phyloP scores from a whole-genome alignment of 2,329 filamentous ascomycete genomes.

The Aspergillus novofumigatus region DNA sequence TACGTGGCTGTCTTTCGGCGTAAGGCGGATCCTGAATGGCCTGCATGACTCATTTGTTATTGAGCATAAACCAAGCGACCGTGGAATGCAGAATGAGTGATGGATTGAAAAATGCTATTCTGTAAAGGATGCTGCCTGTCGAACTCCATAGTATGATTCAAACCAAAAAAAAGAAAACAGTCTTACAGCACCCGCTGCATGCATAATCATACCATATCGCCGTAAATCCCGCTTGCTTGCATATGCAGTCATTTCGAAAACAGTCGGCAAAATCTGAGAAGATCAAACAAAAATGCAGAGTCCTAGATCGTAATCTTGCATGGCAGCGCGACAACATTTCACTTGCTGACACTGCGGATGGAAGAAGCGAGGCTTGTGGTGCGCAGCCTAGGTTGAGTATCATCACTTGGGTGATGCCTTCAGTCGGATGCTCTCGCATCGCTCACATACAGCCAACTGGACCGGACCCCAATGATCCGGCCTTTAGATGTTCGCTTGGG shows the following conservation, averaged over 20 bases:
- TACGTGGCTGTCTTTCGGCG: slow-evolving; percentile 86
- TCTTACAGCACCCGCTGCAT: background rate
- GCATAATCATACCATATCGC: background rate
- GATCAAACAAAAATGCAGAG: background rate
- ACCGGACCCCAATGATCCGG: slow-evolving; percentile 45
- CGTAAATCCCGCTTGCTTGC: background rate
- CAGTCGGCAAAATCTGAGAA: background rate
- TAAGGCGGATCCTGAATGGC: slow-evolving; percentile 73
- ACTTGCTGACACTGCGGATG: background rate
- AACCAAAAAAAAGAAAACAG: background rate
- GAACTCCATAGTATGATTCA: background rate
- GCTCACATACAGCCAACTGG: slow-evolving; percentile 59
- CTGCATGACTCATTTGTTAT: slow-evolving; percentile 13
- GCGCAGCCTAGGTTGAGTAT: slow-evolving; percentile 12
- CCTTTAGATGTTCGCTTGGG: slow-evolving; percentile 43
- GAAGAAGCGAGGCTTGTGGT: slow-evolving; percentile 2
- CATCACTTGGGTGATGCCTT: slow-evolving; percentile 47
- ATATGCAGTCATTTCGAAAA: background rate
- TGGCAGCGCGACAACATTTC: background rate
- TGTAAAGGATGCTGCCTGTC: background rate
- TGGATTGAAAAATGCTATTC: background rate
- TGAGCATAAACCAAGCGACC: no score
- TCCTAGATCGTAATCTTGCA: background rate
- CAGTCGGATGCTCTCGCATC: slow-evolving; percentile 58
- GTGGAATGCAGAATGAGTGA: no score